Percentiles rank a stretch among this genome's conserved stretches.
Conservation (phyloP, 2,329 filamentous ascomycete species). For the Fusarium sp. region DNA sequence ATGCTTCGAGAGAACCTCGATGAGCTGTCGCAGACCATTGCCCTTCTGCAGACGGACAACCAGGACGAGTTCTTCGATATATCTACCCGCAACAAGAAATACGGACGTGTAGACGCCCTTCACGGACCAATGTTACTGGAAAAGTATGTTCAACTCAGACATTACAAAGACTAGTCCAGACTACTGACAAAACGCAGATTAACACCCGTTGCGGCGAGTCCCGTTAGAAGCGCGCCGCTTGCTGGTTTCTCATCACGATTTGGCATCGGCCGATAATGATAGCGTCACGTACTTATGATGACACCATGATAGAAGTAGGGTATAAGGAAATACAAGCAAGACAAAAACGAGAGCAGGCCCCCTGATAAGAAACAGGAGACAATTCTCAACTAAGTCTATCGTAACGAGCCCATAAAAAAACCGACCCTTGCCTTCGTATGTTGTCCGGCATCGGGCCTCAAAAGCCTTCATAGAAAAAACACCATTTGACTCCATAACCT, state of each 20-base stretch:
- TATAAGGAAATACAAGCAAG: neutral
- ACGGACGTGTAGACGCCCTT: constrained; percentile 89
- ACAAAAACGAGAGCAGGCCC: neutral
- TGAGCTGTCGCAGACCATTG: constrained; percentile 92
- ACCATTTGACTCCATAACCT: constrained; percentile 42
- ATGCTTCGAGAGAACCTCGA: constrained; percentile 90
- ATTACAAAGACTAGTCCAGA: neutral
- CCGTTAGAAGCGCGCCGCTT: constrained; percentile 71
- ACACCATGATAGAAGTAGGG: neutral
- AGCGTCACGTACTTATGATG: constrained; percentile 7
- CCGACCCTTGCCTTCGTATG: neutral
- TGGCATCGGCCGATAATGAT: constrained; percentile 64
- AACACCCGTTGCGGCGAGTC: constrained; percentile 70
- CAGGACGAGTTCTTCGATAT: constrained; percentile 98
- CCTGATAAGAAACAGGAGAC: neutral
- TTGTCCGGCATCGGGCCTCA: neutral
- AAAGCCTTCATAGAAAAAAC: constrained; percentile 18
- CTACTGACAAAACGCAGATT: constrained; percentile 61
- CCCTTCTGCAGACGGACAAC: constrained; percentile 87
- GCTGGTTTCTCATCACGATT: constrained; percentile 81
- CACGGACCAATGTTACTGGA: constrained; percentile 91
- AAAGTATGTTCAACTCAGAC: constrained; percentile 70
- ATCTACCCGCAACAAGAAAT: constrained; percentile 89
- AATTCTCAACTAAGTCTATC: constrained; percentile 3
- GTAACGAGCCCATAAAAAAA: constrained; percentile 2